Base-by-base conservation (phyloP, 176 grass and related monocot species). In the Phyllostachys edulis region DNA sequence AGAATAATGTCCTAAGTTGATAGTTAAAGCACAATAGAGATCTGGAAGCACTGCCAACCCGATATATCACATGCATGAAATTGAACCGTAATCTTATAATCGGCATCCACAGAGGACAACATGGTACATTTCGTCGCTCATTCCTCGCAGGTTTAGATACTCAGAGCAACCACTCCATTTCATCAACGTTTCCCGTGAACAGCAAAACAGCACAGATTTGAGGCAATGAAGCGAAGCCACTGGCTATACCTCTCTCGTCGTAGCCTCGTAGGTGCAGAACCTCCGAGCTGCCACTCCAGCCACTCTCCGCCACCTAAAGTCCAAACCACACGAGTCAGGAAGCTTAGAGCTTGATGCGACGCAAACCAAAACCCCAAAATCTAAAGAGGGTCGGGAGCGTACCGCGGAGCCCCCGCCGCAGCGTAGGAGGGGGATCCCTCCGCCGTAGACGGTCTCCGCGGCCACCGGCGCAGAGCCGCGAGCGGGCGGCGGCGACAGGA, bases 181-280 rank as follows among this genome's bases (percentile, higher is more conserved):
- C 66, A 70, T 32, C 9, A 44, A 59, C 16, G 37, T 23, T 54
- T 59, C 79, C 51, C 38, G 11, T 71, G 23, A 61, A 45, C 52
- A 72, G 3, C 39, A 32, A 36, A 82, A 70, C 51, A 44, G 1
- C 66, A 45, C 26, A 83, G 69, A 73, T 63, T n/a, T 83, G 39
- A 37, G 57, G 7, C 5, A 5, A 56, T 16, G 78, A 86, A 82
- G 73, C 9, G 78, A 67, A 82, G 55, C 54, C 56, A 49, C 6
- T 39, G 56, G 16, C 24, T 47, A 55, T 83, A 90, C 89, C 89
- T 90, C 80, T 87, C 67, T 90, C 89, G 21, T 90, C 80, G 67
- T 29, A 29, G 29, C 89, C 16, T 90, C 80, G 67, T 29, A 29
- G 29, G 89, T 87, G 80, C 89, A 90, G 68, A 90, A 42, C 67